phyloP scores from a whole-genome alignment of 1,284 basidiomycete species.

The Moesziomyces antarcticus region DNA sequence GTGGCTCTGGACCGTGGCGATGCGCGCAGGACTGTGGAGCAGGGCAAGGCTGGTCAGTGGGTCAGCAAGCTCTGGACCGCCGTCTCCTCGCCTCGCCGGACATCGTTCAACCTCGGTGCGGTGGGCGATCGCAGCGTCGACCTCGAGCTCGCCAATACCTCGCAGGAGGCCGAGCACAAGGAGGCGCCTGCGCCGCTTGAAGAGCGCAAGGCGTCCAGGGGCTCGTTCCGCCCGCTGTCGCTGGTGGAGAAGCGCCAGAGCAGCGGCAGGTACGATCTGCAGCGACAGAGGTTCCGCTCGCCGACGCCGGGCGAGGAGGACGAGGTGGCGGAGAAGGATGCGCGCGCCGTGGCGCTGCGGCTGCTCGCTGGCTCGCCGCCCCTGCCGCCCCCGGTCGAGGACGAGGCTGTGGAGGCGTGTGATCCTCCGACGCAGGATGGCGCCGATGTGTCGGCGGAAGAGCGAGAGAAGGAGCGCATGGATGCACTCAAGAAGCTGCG shows the following conservation, averaged over 20 bases:
- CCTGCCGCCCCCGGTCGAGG: conserved; percentile 11
- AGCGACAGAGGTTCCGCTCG: conserved; percentile 23
- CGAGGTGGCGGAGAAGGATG: conserved; percentile 39
- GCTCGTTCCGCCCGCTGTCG: conserved; percentile 35
- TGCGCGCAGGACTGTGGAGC: conserved; percentile 2
- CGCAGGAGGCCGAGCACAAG: conserved; percentile 2
- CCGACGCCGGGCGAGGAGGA: conserved; percentile 39
- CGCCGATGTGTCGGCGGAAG: conserved; percentile 34
- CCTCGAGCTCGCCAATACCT: conserved; percentile 24
- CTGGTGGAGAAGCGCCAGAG: conserved; percentile 42
- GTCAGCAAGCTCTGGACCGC: conserved; percentile 45
- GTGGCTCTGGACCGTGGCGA: conserved; percentile 10
- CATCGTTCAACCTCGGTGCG: conserved; percentile 15
- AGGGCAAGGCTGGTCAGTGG: conserved; percentile 27
- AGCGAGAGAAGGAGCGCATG: conserved; percentile 38
- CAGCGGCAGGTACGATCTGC: conserved; percentile 17
- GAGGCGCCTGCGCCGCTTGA: not conserved
- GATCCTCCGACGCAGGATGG: conserved; percentile 7
- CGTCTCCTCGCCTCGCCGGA: conserved; percentile 20
- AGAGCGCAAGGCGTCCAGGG: conserved; percentile 20
- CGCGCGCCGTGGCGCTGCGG: conserved; percentile 36
- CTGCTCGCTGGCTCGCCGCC: conserved; percentile 33
- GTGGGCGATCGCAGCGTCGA: conserved; percentile 27
- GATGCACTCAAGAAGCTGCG: conserved; percentile 42
- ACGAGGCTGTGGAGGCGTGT: not conserved